Evolutionary conservation across 169 alveolate species (phyloP), one percentile per base, ranked within the genome.

Genomic region (Theileria annulata): DNA sequence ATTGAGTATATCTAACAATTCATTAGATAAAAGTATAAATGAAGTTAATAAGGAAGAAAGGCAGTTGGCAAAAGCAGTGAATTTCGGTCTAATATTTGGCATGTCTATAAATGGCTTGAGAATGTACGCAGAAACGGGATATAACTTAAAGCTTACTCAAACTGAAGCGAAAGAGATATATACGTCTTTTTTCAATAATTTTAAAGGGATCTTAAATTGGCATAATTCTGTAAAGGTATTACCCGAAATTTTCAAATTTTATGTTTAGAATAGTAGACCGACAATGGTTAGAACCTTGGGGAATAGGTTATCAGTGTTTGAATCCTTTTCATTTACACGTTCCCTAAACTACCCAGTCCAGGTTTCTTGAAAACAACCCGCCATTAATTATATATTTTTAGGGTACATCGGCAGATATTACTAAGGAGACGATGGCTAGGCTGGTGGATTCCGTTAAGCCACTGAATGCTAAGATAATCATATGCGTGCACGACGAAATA

Each of bases 41-140:
- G 90, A 85, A 49, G 77, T 93, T n/a, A 79, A 85, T 31, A 88
- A 91, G 75, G 95, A 86, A 17, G 96, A 93, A 60, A 82, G 96
- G n/a, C 96, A 93, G 75, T 88, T 93, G 62, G 96, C 96, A 33
- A 93, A 93, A 85, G 96, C 96, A 21, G 93, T 93, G 37, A 93
- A 93, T 72, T 93, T 93, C 69, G 96, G 96, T 10, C 66, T 93
- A 51, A 88, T 93, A 37, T 93, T 88, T 83, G 96, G 96, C n/a
- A 93, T 93, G 94, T 87, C 94, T 35, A 86, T 84, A 37, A 86
- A 76, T 9, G 87, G 92, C 25, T 85, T 93, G 90, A 87, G 88
- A 56, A 90, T 71, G 80, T 93, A 93, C 69, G 96, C 96, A 35
- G 90, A 89, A 48, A 77, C 87, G 0, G 86, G 92, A 69, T 93